phyloP scores from a whole-genome alignment of 2,329 filamentous ascomycete genomes.

The Ophiocordyceps australis region DNA sequence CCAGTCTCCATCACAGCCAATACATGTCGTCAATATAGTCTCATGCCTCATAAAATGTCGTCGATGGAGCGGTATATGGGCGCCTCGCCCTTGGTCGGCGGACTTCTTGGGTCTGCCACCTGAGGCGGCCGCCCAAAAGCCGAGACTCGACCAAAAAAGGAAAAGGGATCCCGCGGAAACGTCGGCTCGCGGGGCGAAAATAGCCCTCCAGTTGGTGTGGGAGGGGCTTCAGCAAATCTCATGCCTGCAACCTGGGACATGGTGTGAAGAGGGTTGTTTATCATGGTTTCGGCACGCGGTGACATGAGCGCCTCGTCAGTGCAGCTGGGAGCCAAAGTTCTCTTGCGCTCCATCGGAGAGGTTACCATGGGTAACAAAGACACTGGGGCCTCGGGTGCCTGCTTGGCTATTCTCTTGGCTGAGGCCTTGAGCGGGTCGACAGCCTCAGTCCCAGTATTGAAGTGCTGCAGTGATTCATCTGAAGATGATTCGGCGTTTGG shows the following conservation, averaged over 20 bases:
- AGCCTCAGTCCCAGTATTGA: constrained; percentile 13
- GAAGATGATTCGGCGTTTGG: constrained; percentile 1
- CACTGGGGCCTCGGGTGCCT: constrained; percentile 6
- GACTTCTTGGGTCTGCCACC: constrained; percentile 51
- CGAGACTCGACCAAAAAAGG: constrained; percentile 24
- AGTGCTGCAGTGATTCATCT: constrained; percentile 12
- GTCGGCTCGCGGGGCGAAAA: constrained; percentile 33
- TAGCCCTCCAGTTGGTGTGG: constrained; percentile 30
- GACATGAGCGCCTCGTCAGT: constrained; percentile 43
- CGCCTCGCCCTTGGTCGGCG: constrained; percentile 53
- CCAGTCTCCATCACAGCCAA: too few relatives aligned
- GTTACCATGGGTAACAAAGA: constrained; percentile 3
- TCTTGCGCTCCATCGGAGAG: constrained; percentile 13
- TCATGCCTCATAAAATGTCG: constrained; percentile 42
- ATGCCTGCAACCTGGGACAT: constrained; percentile 23
- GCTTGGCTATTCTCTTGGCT: constrained; percentile 16
- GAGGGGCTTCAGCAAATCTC: constrained; percentile 32
- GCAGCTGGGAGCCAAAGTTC: constrained; percentile 14
- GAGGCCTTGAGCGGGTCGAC: constrained; percentile 4
- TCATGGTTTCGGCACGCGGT: constrained; percentile 56
- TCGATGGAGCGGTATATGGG: constrained; percentile 66
- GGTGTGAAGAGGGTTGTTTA: constrained; percentile 43
- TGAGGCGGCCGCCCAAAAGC: constrained; percentile 31
- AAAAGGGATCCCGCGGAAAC: constrained; percentile 35
- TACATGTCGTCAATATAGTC: neutral